Evolutionary conservation across 2,329 filamentous ascomycete genomes (phyloP).

Genomic region (Fusarium sp.): DNA sequence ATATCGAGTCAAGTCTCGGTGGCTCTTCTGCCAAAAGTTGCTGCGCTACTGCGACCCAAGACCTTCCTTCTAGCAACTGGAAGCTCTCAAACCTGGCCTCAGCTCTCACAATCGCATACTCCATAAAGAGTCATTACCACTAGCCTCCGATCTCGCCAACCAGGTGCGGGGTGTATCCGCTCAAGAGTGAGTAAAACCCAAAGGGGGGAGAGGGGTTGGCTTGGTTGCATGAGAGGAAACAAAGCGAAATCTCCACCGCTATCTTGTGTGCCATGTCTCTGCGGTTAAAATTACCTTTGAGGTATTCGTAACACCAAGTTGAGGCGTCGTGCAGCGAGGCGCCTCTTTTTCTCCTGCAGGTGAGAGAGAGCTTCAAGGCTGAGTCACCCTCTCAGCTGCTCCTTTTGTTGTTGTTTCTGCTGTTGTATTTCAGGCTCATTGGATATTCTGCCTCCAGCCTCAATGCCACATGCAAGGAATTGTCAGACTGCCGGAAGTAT

Average conservation of each 20-base stretch:
- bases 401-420: constrained; percentile 2
- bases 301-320: constrained; percentile 39
- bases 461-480: neutral
- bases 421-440: neutral
- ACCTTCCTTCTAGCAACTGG: constrained; percentile 41
- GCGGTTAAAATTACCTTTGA: constrained; percentile 40
- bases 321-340: constrained; percentile 10
- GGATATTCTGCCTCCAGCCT: neutral
- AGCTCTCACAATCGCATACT: constrained; percentile 5
- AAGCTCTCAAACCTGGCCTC: constrained; percentile 33
- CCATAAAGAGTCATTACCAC: constrained; percentile 40
- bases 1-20: constrained; percentile 37
- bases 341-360: constrained; percentile 20
- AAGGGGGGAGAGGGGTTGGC: constrained; percentile 14
- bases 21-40: constrained; percentile 22
- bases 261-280: constrained; percentile 27
- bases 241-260: constrained; percentile 29
- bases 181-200: constrained; percentile 25
- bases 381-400: constrained; percentile 17
- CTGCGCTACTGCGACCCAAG: constrained; percentile 38
- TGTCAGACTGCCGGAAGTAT: constrained; percentile 6
- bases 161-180: constrained; percentile 26
- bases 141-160: constrained; percentile 42
- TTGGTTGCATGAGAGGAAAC: constrained; percentile 21
- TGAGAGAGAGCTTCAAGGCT: constrained; percentile 22